A percentile compares a stretch with the other conserved stretches of the same genome.
phyloP scores from a whole-genome alignment of 2,329 filamentous ascomycete species.

The Aspergillus novofumigatus region DNA sequence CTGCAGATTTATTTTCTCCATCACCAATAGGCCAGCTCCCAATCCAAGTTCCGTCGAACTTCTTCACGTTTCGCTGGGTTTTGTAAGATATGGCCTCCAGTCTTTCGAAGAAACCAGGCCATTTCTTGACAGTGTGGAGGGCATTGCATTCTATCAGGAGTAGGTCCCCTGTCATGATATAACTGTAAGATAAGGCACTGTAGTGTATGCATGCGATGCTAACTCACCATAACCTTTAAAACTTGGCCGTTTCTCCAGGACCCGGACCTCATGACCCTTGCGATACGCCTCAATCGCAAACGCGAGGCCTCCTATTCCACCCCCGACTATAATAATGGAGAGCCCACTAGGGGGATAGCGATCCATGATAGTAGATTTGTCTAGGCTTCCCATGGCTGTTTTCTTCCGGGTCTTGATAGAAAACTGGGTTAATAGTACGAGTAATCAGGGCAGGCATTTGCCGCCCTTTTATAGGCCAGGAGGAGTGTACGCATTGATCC shows the following conservation, averaged over 20 bases:
- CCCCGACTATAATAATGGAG: constrained; percentile 1
- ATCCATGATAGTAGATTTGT: no score
- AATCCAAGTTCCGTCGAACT: constrained; percentile 2
- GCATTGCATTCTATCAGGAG: neutral
- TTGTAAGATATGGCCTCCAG: neutral
- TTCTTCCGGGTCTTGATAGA: no score
- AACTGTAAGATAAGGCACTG: no score
- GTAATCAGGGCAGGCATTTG: no score
- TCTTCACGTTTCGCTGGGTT: neutral
- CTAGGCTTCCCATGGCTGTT: no score
- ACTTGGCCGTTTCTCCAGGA: neutral
- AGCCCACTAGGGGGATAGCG: constrained; percentile 4
- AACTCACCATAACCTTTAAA: neutral
- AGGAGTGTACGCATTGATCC: no score
- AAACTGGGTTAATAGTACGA: no score
- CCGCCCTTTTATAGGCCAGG: no score
- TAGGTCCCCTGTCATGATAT: no score
- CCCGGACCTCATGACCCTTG: constrained; percentile 2
- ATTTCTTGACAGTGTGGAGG: neutral
- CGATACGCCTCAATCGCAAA: constrained; percentile 6
- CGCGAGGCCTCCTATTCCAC: constrained; percentile 1
- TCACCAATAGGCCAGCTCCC: constrained; percentile 1
- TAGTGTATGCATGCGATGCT: neutral
- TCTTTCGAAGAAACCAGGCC: neutral
- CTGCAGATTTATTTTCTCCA: neutral